phyloP scores from a whole-genome alignment of 176 grass and related monocot species.

The Saccharum officinarum region DNA sequence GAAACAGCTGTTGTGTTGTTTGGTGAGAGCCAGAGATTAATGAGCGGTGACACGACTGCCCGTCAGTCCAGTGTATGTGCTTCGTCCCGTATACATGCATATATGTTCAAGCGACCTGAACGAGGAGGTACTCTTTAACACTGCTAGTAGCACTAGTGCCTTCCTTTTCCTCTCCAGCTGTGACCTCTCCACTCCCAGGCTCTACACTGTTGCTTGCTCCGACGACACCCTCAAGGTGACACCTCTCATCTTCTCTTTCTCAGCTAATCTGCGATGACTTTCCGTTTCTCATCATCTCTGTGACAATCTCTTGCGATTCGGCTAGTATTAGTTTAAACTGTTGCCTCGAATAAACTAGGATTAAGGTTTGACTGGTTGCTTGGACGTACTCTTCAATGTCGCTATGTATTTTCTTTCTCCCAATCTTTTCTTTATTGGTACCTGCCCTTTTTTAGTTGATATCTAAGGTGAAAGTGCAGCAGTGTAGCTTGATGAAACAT shows the following conservation, averaged over 20 bases:
- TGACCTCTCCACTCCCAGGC: not conserved
- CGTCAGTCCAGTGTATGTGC: not conserved
- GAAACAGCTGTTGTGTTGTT: not conserved
- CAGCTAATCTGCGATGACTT: not conserved
- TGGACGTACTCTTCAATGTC: not conserved
- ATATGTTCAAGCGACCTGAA: not conserved
- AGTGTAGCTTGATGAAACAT: not conserved
- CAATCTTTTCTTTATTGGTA: not conserved
- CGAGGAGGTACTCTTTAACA: not conserved
- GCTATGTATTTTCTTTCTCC: not conserved
- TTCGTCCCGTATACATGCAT: no score
- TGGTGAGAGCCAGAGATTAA: not conserved
- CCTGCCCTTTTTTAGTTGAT: not conserved
- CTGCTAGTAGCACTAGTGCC: not conserved
- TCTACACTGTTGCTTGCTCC: not conserved
- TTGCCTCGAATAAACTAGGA: not conserved
- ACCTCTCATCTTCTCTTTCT: not conserved
- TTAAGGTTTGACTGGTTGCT: not conserved
- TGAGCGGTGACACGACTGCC: conserved; percentile 17
- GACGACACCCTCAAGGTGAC: conserved; percentile 29
- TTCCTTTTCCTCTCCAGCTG: not conserved
- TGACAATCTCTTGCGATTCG: not conserved
- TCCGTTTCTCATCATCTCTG: not conserved
- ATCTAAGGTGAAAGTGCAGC: not conserved
- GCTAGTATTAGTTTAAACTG: not conserved